Evolutionary conservation across 305 asterid species (phyloP).

Genomic region (Fraxinus baroniana): DNA sequence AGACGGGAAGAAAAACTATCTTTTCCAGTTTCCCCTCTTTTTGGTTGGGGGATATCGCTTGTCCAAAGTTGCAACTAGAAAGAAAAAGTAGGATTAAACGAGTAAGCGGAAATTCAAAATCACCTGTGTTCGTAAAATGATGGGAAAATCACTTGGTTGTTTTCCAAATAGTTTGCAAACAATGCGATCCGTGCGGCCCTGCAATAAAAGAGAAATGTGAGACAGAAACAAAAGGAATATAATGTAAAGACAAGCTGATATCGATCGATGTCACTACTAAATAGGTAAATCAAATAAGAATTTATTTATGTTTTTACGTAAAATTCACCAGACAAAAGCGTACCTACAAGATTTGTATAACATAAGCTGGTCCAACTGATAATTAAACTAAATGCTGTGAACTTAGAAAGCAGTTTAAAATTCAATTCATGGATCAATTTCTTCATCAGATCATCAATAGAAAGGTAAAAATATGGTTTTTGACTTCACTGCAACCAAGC

Average conservation of each 20-base stretch:
- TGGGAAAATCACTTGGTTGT: constrained; percentile 75
- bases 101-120: background rate
- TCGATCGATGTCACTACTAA: background rate
- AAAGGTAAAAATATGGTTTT: background rate
- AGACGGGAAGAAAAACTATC: constrained; percentile 1
- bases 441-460: background rate
- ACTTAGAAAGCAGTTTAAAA: background rate
- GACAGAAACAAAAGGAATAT: background rate
- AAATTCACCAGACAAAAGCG: background rate
- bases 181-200: constrained; percentile 83
- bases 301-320: background rate
- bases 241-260: background rate
- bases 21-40: background rate
- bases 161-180: constrained; percentile 83
- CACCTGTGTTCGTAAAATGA: constrained; percentile 72
- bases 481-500: background rate
- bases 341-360: background rate
- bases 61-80: background rate
- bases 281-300: constrained; percentile 19
- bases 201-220: constrained; percentile 21
- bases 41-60: background rate
- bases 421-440: background rate
- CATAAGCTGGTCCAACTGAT: background rate
- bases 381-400: background rate
- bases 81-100: background rate